A percentile compares a stretch with the other conserved stretches of the same genome.
These are phyloP conservation scores for Diplodia corticola DNA, from an alignment of 2,329 filamentous ascomycete species.

Conservation along the genomic window DNA sequence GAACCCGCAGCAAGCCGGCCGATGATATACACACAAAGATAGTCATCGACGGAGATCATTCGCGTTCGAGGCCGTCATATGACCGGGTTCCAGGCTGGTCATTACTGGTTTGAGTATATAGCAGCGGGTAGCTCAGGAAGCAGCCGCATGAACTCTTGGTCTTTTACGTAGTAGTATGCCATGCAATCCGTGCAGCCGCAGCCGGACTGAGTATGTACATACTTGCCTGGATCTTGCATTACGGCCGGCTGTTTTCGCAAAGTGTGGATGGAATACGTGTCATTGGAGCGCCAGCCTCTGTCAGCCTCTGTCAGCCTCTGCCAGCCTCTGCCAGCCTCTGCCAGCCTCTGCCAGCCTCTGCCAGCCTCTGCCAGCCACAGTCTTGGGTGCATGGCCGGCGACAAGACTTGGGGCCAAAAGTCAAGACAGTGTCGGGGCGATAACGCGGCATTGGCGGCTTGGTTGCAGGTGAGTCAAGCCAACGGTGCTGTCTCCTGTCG, in stretches of 20 bases:
- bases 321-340: no score
- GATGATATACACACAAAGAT: not conserved
- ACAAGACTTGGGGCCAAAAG: not conserved
- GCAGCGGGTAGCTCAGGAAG: not conserved
- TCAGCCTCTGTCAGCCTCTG: not conserved
- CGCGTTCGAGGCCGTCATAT: not conserved
- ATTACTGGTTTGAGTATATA: not conserved
- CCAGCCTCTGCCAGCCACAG: not conserved
- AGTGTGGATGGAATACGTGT: not conserved
- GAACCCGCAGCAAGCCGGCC: not conserved
- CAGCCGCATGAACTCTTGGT: conserved; percentile 13
- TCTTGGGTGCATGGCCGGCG: not conserved
- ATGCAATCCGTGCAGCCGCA: conserved; percentile 7
- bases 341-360: no score
- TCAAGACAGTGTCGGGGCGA: not conserved
- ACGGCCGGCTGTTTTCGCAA: not conserved
- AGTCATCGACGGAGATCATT: not conserved
- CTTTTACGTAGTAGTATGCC: not conserved
- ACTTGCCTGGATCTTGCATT: not conserved
- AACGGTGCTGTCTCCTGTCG: conserved; percentile 10
- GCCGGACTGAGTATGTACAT: no score
- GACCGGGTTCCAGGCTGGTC: not conserved
- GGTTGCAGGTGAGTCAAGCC: not conserved
- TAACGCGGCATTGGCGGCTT: conserved; percentile 9
- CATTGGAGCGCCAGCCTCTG: not conserved